phyloP scores from a whole-genome alignment of 306 rosid genomes.

The Dalbergia cochinchinensis region DNA sequence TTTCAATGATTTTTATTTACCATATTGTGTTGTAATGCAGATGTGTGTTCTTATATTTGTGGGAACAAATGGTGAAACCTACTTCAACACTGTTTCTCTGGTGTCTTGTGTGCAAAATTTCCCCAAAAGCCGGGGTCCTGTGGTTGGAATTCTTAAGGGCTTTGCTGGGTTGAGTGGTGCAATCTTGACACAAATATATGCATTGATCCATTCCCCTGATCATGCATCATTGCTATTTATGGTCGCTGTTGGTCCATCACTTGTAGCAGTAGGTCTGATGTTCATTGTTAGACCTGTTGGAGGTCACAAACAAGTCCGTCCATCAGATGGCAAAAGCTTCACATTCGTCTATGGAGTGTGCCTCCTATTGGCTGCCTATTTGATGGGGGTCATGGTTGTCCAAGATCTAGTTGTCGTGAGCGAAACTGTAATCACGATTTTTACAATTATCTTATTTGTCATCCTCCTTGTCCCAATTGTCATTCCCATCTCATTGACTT shows the following conservation, averaged over 20 bases:
- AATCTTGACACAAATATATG: conserved; percentile 88
- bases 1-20: conserved; percentile 35
- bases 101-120: conserved; percentile 95
- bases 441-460: conserved; percentile 65
- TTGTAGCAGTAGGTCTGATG: conserved; percentile 79
- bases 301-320: conserved; percentile 81
- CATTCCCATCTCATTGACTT: conserved; percentile 67
- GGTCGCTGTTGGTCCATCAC: conserved; percentile 87
- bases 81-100: conserved; percentile 90
- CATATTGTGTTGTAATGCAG: conserved; percentile 59
- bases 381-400: conserved; percentile 91
- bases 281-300: conserved; percentile 85
- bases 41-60: conserved; percentile 85
- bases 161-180: conserved; percentile 97
- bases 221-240: conserved; percentile 82
- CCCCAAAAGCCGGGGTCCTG: conserved; percentile 93
- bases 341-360: conserved; percentile 76
- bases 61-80: conserved; percentile 96
- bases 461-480: conserved; percentile 68
- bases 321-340: conserved; percentile 69
- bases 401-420: conserved; percentile 70
- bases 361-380: conserved; percentile 84
- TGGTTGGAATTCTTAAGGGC: conserved; percentile 95
- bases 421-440: conserved; percentile 55
- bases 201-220: conserved; percentile 71